Conservation (phyloP, 208 protist genomes). For the Acanthamoeba castellanii region DNA sequence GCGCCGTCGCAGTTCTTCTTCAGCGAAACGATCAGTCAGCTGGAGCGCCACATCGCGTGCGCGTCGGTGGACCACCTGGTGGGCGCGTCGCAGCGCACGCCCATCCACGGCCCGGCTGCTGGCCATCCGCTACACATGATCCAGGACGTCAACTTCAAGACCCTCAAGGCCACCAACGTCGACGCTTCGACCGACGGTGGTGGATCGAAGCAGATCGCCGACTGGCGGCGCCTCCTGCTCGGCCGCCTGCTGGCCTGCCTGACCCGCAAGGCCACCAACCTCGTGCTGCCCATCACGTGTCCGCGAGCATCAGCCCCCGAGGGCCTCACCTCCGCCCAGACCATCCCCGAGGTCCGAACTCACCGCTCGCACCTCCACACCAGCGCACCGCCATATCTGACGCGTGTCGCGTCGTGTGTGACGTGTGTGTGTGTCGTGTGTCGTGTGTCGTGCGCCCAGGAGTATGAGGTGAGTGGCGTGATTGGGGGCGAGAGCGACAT, state of each 20-base stretch:
- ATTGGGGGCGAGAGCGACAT: constrained; percentile 32
- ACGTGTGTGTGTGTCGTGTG: no score
- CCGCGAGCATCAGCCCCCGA: constrained; percentile 42
- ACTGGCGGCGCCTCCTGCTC: constrained; percentile 18
- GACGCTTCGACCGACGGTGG: no score
- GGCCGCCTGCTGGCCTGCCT: constrained; percentile 7
- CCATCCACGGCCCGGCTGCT: constrained; percentile 59
- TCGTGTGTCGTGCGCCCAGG: not conserved
- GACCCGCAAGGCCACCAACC: constrained; percentile 22
- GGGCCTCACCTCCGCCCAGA: constrained; percentile 29
- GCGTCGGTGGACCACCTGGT: constrained; percentile 8
- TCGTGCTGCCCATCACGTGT: constrained; percentile 23
- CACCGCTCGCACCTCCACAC: no score
- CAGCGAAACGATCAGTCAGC: not conserved
- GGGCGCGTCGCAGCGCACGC: constrained; percentile 29
- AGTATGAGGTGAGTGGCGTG: constrained; percentile 19
- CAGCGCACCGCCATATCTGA: no score
- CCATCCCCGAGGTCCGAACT: constrained; percentile 38
- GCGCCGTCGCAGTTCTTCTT: constrained; percentile 43
- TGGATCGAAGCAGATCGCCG: constrained; percentile 1
- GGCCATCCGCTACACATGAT: constrained; percentile 66
- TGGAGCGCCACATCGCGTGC: constrained; percentile 21
- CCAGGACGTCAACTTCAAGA: constrained; percentile 61
- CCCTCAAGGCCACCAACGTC: constrained; percentile 16
- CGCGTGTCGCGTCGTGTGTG: no score